Percentiles rank a stretch among this genome's conserved stretches.
Conservation (phyloP, 257 asterid species). For the Penstemon eatonii region DNA sequence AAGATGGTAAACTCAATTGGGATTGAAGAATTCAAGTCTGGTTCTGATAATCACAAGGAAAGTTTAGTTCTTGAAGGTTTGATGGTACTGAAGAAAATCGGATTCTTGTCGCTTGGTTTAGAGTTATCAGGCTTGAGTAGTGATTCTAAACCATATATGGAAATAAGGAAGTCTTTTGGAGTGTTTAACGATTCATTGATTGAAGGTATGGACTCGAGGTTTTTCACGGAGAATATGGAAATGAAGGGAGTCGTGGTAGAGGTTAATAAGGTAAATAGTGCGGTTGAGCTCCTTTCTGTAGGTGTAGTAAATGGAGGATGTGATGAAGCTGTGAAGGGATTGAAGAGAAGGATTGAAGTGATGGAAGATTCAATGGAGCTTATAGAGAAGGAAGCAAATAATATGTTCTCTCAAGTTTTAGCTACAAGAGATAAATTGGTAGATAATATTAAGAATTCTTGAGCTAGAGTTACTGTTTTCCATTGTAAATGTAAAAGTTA, state of each 20-base stretch:
- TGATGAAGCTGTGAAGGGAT: constrained; percentile 27
- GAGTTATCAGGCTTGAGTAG: constrained; percentile 47
- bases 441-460: constrained; percentile 27
- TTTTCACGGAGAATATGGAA: constrained; percentile 30
- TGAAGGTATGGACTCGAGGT: constrained; percentile 38
- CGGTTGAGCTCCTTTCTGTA: constrained; percentile 20
- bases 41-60: constrained; percentile 38
- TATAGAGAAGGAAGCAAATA: constrained; percentile 40
- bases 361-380: constrained; percentile 38
- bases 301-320: constrained; percentile 10
- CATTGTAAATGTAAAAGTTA: no score
- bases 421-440: constrained; percentile 56
- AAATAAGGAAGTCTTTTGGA: constrained; percentile 32
- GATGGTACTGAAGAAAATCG: constrained; percentile 33
- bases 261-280: constrained; percentile 51
- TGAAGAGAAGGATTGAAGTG: constrained; percentile 40
- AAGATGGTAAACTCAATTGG: constrained; percentile 27
- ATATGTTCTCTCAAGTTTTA: constrained; percentile 51
- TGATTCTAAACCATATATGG: constrained; percentile 38
- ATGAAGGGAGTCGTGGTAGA: constrained; percentile 37
- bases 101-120: constrained; percentile 46
- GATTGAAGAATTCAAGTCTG: constrained; percentile 26
- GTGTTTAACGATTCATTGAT: constrained; percentile 38
- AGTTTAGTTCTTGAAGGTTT: constrained; percentile 39
- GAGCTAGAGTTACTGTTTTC: neutral